Evolutionary conservation across 129 eudicot species (phyloP).

Genomic region (Dittrichia graveolens): DNA sequence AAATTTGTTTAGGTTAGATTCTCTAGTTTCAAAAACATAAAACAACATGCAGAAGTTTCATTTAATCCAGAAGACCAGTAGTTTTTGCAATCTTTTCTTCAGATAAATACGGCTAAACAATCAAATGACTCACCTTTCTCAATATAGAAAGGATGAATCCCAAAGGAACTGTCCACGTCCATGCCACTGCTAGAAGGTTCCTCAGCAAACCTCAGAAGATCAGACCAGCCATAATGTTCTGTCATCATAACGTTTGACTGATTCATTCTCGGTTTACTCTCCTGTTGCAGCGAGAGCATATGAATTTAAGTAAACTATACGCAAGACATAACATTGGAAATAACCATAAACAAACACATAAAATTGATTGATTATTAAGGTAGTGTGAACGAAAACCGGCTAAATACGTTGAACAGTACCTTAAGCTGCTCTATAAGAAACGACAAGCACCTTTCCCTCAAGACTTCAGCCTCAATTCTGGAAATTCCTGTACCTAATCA

Average conservation of each 20-base stretch:
- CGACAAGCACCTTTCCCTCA: constrained; percentile 59
- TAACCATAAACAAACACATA: neutral
- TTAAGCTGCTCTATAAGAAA: constrained; percentile 64
- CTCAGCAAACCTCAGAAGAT: constrained; percentile 36
- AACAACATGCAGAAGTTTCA: neutral
- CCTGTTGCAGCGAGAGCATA: constrained; percentile 44
- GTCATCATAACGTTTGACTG: constrained; percentile 35
- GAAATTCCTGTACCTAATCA: constrained; percentile 71
- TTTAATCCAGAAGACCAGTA: too few species aligned
- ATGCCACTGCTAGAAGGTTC: constrained; percentile 40
- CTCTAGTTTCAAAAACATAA: neutral
- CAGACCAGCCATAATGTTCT: constrained; percentile 62
- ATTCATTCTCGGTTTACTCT: constrained; percentile 33
- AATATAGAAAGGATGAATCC: constrained; percentile 91
- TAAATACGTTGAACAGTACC: constrained; percentile 36
- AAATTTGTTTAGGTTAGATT: neutral
- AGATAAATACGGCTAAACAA: neutral
- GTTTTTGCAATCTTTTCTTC: neutral
- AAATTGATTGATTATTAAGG: neutral
- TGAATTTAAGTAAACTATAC: neutral
- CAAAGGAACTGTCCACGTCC: constrained; percentile 58
- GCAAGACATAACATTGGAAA: neutral
- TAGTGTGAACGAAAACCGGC: neutral
- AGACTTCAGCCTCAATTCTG: constrained; percentile 54
- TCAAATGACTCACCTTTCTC: constrained; percentile 57